A percentile compares a stretch with the other conserved stretches of the same genome.
Evolutionary conservation across 164 flowering plant genomes (phyloP).

Genomic region (Hamamelis virginiana): DNA sequence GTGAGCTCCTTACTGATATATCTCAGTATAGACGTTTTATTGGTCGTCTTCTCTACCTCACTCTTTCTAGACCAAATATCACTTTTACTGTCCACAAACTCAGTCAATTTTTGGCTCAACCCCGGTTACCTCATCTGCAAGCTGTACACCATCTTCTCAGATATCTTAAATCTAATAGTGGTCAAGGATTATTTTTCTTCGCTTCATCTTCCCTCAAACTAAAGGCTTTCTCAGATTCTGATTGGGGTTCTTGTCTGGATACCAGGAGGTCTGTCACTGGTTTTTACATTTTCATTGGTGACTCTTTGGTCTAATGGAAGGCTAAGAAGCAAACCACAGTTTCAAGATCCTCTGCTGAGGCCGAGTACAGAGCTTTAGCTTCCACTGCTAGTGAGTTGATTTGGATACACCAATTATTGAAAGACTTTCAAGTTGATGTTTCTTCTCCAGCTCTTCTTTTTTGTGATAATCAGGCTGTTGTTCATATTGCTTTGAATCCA

Average conservation of each 20-base stretch:
- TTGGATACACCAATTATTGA: neutral
- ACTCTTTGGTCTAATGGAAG: neutral
- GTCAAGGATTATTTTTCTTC: constrained; percentile 5
- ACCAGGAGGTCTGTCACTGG: constrained; percentile 5
- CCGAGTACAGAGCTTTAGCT: constrained; percentile 9
- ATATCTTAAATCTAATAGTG: neutral
- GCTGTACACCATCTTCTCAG: neutral
- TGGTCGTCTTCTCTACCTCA: too few relatives aligned
- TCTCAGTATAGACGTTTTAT: too few relatives aligned
- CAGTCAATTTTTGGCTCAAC: neutral
- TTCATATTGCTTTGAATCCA: neutral
- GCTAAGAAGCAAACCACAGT: constrained; percentile 10
- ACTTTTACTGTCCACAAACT: neutral
- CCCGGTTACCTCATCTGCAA: too few relatives aligned
- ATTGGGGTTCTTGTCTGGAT: neutral
- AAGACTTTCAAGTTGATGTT: too few relatives aligned
- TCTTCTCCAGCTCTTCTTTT: neutral
- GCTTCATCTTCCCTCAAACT: too few relatives aligned
- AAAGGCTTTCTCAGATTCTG: neutral
- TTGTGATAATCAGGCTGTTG: too few relatives aligned
- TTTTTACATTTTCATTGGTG: constrained; percentile 1
- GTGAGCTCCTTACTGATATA: neutral
- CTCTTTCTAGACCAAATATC: neutral
- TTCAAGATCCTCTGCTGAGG: constrained; percentile 4
- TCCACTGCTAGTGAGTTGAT: too few relatives aligned